Evolutionary conservation across 2,329 filamentous ascomycete species (phyloP), one percentile per base, ranked within the genome.

Genomic region (Cucurbitaria berberidis): DNA sequence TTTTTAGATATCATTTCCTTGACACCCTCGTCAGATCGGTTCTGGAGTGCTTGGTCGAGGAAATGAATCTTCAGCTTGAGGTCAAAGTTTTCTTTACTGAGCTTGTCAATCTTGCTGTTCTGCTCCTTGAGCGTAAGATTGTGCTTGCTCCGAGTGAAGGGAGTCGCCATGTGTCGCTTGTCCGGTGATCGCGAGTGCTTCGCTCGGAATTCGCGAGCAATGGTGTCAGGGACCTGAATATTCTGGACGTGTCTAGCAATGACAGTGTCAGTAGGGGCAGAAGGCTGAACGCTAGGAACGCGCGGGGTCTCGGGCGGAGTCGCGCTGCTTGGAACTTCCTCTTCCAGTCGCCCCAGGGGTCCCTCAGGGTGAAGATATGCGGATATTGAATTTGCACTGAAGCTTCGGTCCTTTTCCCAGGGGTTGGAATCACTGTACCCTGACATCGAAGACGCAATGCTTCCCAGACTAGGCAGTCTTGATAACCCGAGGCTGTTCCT

Each of bases 1-100:
- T 97, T 99, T 75, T 97, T 93, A 39, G 91, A 92, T 66, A 98
- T 96, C 88, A 97, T 96, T 73, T 97, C 93, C 77, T 96, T 96
- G 73, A 99, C 89, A 59, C 93, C 92, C 77, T 98, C 93, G 73
- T 98, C 93, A 1, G 93, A 97, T 36, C 96, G 84, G 70, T 93
- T 95, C 75, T 96, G 92, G 18, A 99, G 80, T 1, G 93, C 89
- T 74, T 98, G 91, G 67, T 93, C 96, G 43, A 99, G 83, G 70
- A 97, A 99, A 82, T 97, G 96, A 60, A 98, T 60, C 27, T 66
- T 66, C 9, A 66, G 52, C 48, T 66, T 66, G 36, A 99, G 82
- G 21, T 91, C 91, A 72, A 98, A 99, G 40, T 99, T 99, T 74
- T 99, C 95, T 77, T 99, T 99, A 55, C 91, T 96, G 2, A 98